phyloP scores from a whole-genome alignment of 257 asterid genomes.

The Catharanthus roseus region DNA sequence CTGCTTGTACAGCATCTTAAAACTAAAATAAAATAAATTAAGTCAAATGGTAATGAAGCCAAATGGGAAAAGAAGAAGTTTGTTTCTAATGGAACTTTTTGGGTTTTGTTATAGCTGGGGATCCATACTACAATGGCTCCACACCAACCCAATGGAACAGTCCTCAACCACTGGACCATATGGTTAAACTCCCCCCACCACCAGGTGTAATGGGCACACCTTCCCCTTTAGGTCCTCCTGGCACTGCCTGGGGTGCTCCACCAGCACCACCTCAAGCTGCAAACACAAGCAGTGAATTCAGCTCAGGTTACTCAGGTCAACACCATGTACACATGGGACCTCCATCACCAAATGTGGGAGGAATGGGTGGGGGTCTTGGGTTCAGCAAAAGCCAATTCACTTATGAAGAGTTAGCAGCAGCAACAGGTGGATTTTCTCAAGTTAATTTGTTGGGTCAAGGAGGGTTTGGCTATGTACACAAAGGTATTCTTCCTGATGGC shows the following conservation, averaged over 20 bases:
- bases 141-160: conserved; percentile 15
- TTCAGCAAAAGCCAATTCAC: conserved; percentile 46
- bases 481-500: conserved; percentile 54
- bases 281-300: conserved; percentile 37
- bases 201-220: conserved; percentile 25
- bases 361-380: conserved; percentile 27
- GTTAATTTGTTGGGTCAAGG: conserved; percentile 78
- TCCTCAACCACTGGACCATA: conserved; percentile 25
- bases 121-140: conserved; percentile 23
- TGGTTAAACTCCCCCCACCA: conserved; percentile 26
- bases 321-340: conserved; percentile 24
- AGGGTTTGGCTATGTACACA: conserved; percentile 84
- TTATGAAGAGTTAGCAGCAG: conserved; percentile 59
- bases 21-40: too few species aligned
- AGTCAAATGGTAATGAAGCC: too few species aligned
- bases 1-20: too few species aligned
- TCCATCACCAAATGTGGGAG: conserved; percentile 25
- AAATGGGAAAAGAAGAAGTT: not conserved
- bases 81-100: not conserved
- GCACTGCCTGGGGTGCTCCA: conserved; percentile 27
- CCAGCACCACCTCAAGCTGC: conserved; percentile 18
- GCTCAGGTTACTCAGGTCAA: conserved; percentile 31
- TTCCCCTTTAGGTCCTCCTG: conserved; percentile 11
- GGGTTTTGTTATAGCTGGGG: conserved; percentile 12
- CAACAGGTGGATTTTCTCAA: conserved; percentile 62